These are phyloP conservation scores for Logfia minima DNA, from an alignment of 129 eudicot species.

Conservation along the genomic window DNA sequence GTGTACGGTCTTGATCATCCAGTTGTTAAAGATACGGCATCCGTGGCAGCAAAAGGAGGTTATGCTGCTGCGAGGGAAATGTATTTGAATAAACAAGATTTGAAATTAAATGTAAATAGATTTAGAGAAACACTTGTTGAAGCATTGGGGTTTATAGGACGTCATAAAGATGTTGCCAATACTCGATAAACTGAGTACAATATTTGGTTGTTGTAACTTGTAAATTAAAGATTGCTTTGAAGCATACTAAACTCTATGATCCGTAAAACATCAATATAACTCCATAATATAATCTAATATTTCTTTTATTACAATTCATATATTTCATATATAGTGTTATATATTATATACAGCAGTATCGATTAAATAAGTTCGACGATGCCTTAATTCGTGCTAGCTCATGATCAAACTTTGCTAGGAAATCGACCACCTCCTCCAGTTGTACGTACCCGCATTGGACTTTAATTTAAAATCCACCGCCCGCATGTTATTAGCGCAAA, in stretches of 20 bases:
- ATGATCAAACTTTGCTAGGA: neutral
- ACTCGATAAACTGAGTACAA: neutral
- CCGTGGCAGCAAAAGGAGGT: slow-evolving; percentile 51
- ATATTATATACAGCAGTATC: too few species aligned
- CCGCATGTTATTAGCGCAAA: neutral
- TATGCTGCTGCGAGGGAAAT: slow-evolving; percentile 41
- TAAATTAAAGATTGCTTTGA: neutral
- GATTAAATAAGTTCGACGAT: neutral
- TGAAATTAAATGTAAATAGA: slow-evolving; percentile 49
- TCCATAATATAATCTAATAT: too few species aligned
- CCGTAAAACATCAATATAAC: too few species aligned
- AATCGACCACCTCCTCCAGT: neutral
- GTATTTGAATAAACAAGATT: slow-evolving; percentile 62
- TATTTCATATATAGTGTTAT: too few species aligned
- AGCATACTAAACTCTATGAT: neutral
- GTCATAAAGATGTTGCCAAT: slow-evolving; percentile 16
- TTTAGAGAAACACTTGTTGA: slow-evolving; percentile 48
- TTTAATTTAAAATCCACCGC: neutral
- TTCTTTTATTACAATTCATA: too few species aligned
- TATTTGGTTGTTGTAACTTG: neutral
- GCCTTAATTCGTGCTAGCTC: neutral
- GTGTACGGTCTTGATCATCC: slow-evolving; percentile 50
- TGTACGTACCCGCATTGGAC: neutral
- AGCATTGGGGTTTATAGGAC: slow-evolving; percentile 45
- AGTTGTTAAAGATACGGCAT: slow-evolving; percentile 48